Evolutionary conservation across 129 eudicot species (phyloP), one percentile per base, ranked within the genome.

Genomic region (Flaveria linearis): DNA sequence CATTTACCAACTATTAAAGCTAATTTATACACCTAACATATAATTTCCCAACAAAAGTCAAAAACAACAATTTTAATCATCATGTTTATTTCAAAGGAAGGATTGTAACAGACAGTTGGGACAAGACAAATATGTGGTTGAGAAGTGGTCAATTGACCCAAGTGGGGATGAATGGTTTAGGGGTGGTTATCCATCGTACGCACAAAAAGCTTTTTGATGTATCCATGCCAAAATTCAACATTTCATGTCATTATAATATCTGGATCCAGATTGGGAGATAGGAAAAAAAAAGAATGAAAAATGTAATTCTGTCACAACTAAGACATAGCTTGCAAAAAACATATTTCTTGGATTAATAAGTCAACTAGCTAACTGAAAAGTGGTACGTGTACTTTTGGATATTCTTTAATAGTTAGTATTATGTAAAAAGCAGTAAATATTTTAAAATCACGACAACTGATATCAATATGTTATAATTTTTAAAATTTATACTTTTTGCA

Each of bases 131-230:
- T 61, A 61, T 61, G 9, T 61, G 45, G 45, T 62, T 62, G n/a
- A 28, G 68, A 28, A 14, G 68, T 33, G 36, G 67, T 61, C 67
- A 61, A 25, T 61, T 61, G 11, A 26, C 36, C 68, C 68, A 62
- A 62, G 68, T 15, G 30, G 68, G 68, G 45, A 28, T 14, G 67
- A 61, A 26, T 61, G 41, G 10, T 4, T 62, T 28, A 62, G 17
- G 43, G 68, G 45, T 62, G 45, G 45, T 62, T 62, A 62, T 62
- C 68, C 11, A 28, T 62, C 20, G 62, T 56, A 26, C 20, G 20
- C 18, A 28, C 14, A 62, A 62, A 36, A 62, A 62, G 68, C 68
- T 26, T 26, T 61, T 61, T 14, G n/a, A 61, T 62, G 68, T 62
- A 13, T 42, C 68, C 20, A 62, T 28, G 7, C 28, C 68, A 61